Conservation (phyloP, 345 rosid genomes). For the Acer yangbiense region DNA sequence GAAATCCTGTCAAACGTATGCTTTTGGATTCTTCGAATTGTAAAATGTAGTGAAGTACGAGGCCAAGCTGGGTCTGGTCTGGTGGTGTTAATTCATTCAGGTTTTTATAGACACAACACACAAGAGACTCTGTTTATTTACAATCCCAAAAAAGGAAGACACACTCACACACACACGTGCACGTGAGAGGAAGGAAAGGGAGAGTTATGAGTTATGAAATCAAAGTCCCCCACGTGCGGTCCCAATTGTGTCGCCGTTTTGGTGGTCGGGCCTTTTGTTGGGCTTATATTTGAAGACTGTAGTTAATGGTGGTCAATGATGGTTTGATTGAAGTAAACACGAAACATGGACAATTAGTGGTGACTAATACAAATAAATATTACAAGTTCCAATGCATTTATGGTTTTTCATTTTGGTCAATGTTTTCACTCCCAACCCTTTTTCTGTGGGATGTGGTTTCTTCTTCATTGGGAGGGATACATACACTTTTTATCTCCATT, state of each 20-base stretch:
- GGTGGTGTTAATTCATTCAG: not conserved
- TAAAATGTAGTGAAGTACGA: too few species aligned
- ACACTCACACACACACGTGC: slow-evolving; percentile 20
- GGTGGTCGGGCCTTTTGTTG: slow-evolving; percentile 48
- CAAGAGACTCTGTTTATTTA: not conserved
- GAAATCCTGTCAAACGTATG: too few species aligned
- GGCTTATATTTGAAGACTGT: slow-evolving; percentile 24
- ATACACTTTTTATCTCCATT: too few species aligned
- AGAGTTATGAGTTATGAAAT: slow-evolving; percentile 20
- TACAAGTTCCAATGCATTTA: slow-evolving; percentile 31
- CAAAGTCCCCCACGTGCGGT: slow-evolving; percentile 47
- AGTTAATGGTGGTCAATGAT: slow-evolving; percentile 27
- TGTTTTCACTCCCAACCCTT: slow-evolving; percentile 47
- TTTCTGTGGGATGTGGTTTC: slow-evolving; percentile 36
- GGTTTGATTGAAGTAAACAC: slow-evolving; percentile 4
- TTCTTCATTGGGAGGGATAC: not conserved
- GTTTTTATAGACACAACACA: slow-evolving; percentile 9
- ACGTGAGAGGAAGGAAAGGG: slow-evolving; percentile 20
- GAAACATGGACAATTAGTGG: not conserved
- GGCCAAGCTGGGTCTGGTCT: slow-evolving; percentile 32
- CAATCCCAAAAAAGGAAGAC: not conserved
- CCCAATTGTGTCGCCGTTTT: slow-evolving; percentile 66
- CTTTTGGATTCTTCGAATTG: too few species aligned
- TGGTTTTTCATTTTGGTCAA: slow-evolving; percentile 20
- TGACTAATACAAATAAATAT: slow-evolving; percentile 9